Evolutionary conservation across 495 filamentous ascomycete species (phyloP), one percentile per base, ranked within the genome.

Genomic region (Acidiella bohemica): DNA sequence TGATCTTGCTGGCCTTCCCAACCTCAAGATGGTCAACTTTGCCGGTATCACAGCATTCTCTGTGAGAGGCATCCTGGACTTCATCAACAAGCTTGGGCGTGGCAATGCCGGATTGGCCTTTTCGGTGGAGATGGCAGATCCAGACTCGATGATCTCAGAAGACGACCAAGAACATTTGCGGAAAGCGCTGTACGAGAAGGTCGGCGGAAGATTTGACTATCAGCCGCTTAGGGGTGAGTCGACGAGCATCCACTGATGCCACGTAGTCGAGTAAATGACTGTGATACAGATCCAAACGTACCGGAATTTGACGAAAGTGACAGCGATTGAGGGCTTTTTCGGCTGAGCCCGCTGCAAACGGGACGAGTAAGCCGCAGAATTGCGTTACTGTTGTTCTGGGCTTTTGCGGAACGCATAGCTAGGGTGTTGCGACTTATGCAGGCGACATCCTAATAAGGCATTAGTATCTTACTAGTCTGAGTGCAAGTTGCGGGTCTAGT

Each of bases 271-370:
- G n/a, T n/a, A n/a, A n/a, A n/a, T n/a, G n/a, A n/a, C n/a, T n/a
- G n/a, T n/a, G n/a, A n/a, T n/a, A n/a, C 41, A 63, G 60, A 64
- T 49, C 59, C 59, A 7, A 53, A 60, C 29, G 35, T 61, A 1
- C 57, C 59, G 6, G 59, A 64, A 17, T 64, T 56, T 34, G 59
- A 60, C 17, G 58, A 54, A 5, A 59, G 60, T 36, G 48, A 47
- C 39, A 47, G 43, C 3, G 48, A 51, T 18, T 51, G 26, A 47
- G n/a, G n/a, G 5, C 32, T 34, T 34, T 5, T 19, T 12, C 3
- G 5, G 13, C 30, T 12, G n/a, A n/a, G n/a, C n/a, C n/a, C n/a
- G n/a, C n/a, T n/a, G n/a, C n/a, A n/a, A n/a, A n/a, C n/a, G n/a
- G n/a, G n/a, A n/a, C n/a, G n/a, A n/a, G n/a, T n/a, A n/a, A n/a